Base-by-base conservation (phyloP, 768 basidiomycete species). In the Coprinellus micaceus region DNA sequence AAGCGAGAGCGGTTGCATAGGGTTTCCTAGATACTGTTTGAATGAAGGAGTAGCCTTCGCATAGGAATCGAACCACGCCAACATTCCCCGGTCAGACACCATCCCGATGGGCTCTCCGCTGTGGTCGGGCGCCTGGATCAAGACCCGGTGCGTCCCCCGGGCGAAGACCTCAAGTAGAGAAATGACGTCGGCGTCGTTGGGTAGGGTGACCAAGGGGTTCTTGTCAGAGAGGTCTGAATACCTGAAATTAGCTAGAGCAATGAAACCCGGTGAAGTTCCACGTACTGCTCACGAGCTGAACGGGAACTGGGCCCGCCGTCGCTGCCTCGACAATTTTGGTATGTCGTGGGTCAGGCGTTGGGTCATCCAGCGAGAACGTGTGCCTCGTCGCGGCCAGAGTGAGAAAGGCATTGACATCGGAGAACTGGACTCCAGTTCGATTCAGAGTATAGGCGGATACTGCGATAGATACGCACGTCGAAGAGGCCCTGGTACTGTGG, bases 381-480 rank as follows among this genome's bases (percentile, higher is more conserved):
- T 91, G 89, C 44, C 85, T 74, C 3, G 88, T 91, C 6, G 91
- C 89, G 10, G 91, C 91, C 45, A 93, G 74, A 2, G 88, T 89
- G 57, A 93, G 70, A 65, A 92, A 93, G n/a, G 91, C 88, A 65
- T 93, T 93, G 11, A 92, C 87, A 65, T 93, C 91, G 17, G 90
- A 85, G 62, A 82, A 91, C 90, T 93, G 61, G 15, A 19, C 10
- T 22, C 1, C 54, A 37, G 9, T 52, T 33, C 21, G 28, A 22
- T 26, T n/a, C n/a, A n/a, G n/a, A n/a, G n/a, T n/a, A n/a, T n/a
- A n/a, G n/a, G n/a, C n/a, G n/a, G n/a, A n/a, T n/a, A n/a, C n/a
- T n/a, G n/a, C 19, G 29, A 7, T 56, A 29, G 39, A 53, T 46
- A 54, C 37, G 48, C 58, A 92, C 90, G 69, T 93, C 91, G 63